A percentile compares a stretch with the other conserved stretches of the same genome.
phyloP scores from a whole-genome alignment of 306 rosid genomes.

The Vachellia collinsii region DNA sequence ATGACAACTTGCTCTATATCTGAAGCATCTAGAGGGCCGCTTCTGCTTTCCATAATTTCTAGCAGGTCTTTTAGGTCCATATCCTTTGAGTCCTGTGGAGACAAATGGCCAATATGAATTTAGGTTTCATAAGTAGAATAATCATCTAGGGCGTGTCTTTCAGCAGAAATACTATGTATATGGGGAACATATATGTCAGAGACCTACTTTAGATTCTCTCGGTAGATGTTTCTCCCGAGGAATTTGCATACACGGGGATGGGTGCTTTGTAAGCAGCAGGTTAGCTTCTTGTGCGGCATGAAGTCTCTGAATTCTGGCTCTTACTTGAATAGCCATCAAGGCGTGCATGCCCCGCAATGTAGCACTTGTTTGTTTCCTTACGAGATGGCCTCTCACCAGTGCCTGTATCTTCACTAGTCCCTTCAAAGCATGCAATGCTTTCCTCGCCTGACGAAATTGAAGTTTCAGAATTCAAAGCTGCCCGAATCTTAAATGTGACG shows the following conservation, averaged over 20 bases:
- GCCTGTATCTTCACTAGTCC: conserved; percentile 93
- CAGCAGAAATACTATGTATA: not conserved
- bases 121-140: not conserved
- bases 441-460: conserved; percentile 73
- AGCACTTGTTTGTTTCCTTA: conserved; percentile 79
- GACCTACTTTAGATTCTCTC: conserved; percentile 47
- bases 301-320: conserved; percentile 79
- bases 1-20: not conserved
- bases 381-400: conserved; percentile 84
- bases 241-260: conserved; percentile 23
- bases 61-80: not conserved
- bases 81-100: conserved; percentile 50
- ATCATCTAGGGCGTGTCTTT: conserved; percentile 8
- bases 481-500: not conserved
- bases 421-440: conserved; percentile 83
- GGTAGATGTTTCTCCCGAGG: conserved; percentile 19
- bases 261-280: conserved; percentile 33
- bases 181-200: conserved; percentile 3
- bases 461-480: not conserved
- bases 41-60: not conserved
- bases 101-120: conserved; percentile 8
- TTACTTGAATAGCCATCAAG: conserved; percentile 82
- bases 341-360: conserved; percentile 82
- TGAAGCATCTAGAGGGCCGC: not conserved
- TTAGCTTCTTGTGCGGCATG: conserved; percentile 59